These are phyloP conservation scores for Colletotrichum lini DNA, from an alignment of 2,329 filamentous ascomycete genomes.

Conservation along the genomic window DNA sequence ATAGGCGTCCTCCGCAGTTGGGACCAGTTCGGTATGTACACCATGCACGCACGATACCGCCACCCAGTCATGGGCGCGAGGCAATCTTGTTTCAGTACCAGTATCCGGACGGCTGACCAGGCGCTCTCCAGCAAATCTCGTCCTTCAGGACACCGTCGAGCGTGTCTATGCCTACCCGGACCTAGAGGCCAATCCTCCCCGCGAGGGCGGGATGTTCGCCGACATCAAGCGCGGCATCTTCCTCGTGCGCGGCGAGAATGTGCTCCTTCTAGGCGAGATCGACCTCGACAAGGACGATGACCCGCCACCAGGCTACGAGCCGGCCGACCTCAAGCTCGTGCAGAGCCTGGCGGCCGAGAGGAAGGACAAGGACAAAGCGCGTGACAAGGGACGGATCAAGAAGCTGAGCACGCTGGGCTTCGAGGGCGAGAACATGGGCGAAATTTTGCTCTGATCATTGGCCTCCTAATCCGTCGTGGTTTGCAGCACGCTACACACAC, in stretches of 20 bases:
- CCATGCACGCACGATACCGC: conserved; percentile 20
- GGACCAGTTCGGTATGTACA: conserved; percentile 91
- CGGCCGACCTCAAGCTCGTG: conserved; percentile 78
- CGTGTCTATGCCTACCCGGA: conserved; percentile 78
- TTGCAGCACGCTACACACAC: background rate
- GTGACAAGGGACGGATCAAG: conserved; percentile 79
- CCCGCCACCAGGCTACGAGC: conserved; percentile 77
- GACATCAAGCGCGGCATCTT: conserved; percentile 91
- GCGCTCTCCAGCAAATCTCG: conserved; percentile 81
- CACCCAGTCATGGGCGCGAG: conserved; percentile 24
- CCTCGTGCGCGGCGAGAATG: conserved; percentile 95
- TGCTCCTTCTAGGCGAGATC: conserved; percentile 95
- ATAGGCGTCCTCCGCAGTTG: conserved; percentile 94
- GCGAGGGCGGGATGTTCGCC: conserved; percentile 75
- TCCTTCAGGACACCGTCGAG: conserved; percentile 93
- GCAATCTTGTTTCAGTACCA: background rate
- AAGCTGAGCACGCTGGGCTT: conserved; percentile 86
- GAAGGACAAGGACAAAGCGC: conserved; percentile 76
- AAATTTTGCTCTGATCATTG: conserved; percentile 74
- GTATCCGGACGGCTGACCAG: background rate
- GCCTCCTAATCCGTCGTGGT: background rate
- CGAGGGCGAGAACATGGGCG: conserved; percentile 86
- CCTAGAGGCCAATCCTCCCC: conserved; percentile 49
- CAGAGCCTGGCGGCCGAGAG: conserved; percentile 81
- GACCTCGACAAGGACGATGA: conserved; percentile 97